phyloP scores from a whole-genome alignment of 495 filamentous ascomycete species.

The Penicillium fimorum region DNA sequence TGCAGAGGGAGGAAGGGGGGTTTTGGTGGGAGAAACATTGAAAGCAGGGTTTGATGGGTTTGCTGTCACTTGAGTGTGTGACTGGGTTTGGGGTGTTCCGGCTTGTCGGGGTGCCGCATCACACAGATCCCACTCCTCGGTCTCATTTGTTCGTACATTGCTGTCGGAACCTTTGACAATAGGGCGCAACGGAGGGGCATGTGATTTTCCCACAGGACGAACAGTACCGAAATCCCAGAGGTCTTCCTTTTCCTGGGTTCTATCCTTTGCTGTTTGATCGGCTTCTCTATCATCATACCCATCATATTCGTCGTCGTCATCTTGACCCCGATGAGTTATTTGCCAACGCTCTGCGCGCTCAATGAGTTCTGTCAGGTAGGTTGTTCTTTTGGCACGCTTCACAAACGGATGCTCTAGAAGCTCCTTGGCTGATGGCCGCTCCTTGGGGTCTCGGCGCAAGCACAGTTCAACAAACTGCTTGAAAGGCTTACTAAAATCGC shows the following conservation, averaged over 20 bases:
- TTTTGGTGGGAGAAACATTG: slow-evolving; percentile 16
- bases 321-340: slow-evolving; percentile 52
- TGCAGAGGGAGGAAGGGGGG: slow-evolving; percentile 16
- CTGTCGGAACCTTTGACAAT: slow-evolving; percentile 77
- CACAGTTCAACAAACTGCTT: slow-evolving; percentile 93
- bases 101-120: slow-evolving; percentile 37
- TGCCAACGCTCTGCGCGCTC: slow-evolving; percentile 87
- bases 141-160: slow-evolving; percentile 58
- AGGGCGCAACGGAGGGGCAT: slow-evolving; percentile 50
- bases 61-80: slow-evolving; percentile 2
- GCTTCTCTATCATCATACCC: slow-evolving; percentile 54
- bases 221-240: slow-evolving; percentile 97
- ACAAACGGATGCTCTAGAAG: slow-evolving; percentile 88
- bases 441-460: slow-evolving; percentile 79
- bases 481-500: slow-evolving; percentile 84
- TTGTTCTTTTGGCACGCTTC: slow-evolving; percentile 83
- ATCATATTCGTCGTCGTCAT: slow-evolving; percentile 52
- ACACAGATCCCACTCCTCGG: slow-evolving; percentile 41
- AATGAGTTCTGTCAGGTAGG: slow-evolving; percentile 87
- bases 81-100: slow-evolving; percentile 2
- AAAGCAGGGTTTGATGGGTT: not conserved
- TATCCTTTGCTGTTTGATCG: slow-evolving; percentile 36
- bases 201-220: slow-evolving; percentile 60
- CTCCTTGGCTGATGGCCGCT: slow-evolving; percentile 83
- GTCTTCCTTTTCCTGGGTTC: slow-evolving; percentile 48